Evolutionary conservation across 768 basidiomycete species (phyloP).

Genomic region (Boletus fagicola): DNA sequence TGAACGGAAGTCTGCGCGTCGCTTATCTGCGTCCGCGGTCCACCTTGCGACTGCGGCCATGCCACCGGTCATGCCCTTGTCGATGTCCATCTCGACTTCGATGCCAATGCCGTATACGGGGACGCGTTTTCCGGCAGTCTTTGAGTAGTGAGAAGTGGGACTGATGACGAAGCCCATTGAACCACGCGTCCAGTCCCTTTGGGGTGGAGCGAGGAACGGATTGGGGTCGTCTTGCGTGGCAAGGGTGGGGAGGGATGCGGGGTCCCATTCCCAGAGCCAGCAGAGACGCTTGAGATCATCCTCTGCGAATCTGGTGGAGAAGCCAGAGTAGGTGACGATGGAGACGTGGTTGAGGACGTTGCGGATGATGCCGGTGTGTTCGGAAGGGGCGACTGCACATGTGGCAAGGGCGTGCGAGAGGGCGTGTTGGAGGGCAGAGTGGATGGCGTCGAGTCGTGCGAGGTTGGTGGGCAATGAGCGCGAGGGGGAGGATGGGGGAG

Average conservation of each 20-base stretch:
- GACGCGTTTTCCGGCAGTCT: constrained; percentile 59
- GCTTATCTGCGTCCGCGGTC: constrained; percentile 67
- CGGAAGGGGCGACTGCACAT: constrained; percentile 72
- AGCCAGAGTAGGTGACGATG: constrained; percentile 63
- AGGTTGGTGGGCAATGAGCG: constrained; percentile 55
- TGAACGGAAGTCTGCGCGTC: constrained; percentile 53
- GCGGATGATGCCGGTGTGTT: constrained; percentile 71
- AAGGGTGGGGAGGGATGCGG: constrained; percentile 37
- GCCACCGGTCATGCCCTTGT: constrained; percentile 75
- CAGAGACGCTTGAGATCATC: constrained; percentile 74
- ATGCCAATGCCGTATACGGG: constrained; percentile 85
- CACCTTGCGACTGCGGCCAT: constrained; percentile 89
- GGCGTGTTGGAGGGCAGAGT: constrained; percentile 75
- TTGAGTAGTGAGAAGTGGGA: constrained; percentile 71
- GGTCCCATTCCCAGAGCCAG: constrained; percentile 91
- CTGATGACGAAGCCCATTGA: constrained; percentile 77
- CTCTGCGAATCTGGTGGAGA: constrained; percentile 60
- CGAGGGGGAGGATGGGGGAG: constrained; percentile 44
- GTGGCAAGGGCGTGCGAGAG: constrained; percentile 84
- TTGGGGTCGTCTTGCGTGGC: constrained; percentile 57
- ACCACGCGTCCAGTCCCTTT: constrained; percentile 75
- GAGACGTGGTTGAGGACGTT: constrained; percentile 80
- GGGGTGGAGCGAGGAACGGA: constrained; percentile 58
- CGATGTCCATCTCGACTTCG: constrained; percentile 82
- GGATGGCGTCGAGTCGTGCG: constrained; percentile 57